A percentile compares a stretch with the other conserved stretches of the same genome.
Evolutionary conservation across 2,329 filamentous ascomycete genomes (phyloP).

Genomic region (Septoria petroselini): DNA sequence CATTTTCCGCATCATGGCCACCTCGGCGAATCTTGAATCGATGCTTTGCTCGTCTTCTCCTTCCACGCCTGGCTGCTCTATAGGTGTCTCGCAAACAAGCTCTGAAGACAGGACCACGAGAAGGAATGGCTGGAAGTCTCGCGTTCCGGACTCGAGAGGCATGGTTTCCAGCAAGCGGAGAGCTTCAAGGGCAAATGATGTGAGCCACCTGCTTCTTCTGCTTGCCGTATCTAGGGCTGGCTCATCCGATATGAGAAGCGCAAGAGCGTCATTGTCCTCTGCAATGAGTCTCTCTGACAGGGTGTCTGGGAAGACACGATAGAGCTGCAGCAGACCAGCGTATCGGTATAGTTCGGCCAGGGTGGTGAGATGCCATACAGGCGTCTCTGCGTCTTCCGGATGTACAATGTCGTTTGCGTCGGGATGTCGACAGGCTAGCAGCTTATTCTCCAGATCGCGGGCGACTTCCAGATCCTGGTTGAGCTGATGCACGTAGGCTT

Average conservation of each 20-base stretch:
- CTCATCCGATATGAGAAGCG: constrained; percentile 10
- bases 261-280: constrained; percentile 6
- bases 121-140: constrained; percentile 54
- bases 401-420: constrained; percentile 49
- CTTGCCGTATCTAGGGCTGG: constrained; percentile 30
- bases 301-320: constrained; percentile 51
- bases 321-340: constrained; percentile 54
- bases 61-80: background rate
- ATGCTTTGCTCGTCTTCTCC: constrained; percentile 9
- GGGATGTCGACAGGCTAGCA: constrained; percentile 50
- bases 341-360: constrained; percentile 56
- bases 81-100: constrained; percentile 17
- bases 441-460: constrained; percentile 48
- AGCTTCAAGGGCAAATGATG: constrained; percentile 53
- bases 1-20: constrained; percentile 25
- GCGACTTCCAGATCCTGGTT: constrained; percentile 34
- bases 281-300: constrained; percentile 18
- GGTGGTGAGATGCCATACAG: constrained; percentile 53
- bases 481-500: constrained; percentile 24
- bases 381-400: constrained; percentile 53
- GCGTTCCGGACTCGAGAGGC: constrained; percentile 53
- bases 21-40: constrained; percentile 18
- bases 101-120: constrained; percentile 44
- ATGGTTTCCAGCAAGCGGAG: constrained; percentile 51
- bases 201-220: constrained; percentile 44